Evolutionary conservation across 352 stramenopile species (phyloP).

Genomic region (Chrysophaeum taylorii): DNA sequence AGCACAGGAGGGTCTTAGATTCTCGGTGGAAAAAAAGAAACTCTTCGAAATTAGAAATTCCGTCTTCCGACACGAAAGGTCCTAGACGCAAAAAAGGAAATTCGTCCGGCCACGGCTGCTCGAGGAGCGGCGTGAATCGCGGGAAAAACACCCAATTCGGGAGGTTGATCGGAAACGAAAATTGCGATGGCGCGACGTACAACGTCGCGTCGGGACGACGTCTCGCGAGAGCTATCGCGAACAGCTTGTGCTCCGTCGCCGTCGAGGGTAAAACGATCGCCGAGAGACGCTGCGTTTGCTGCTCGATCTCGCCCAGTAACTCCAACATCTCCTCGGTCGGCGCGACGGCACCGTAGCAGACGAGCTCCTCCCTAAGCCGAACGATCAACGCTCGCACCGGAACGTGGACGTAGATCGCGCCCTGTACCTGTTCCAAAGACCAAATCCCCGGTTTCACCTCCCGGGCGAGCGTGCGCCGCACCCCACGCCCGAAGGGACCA

Average conservation of each 20-base stretch:
- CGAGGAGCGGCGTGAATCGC: no score
- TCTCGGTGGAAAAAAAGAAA: conserved; percentile 39
- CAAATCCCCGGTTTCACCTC: conserved; percentile 30
- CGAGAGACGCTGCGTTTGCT: conserved; percentile 20
- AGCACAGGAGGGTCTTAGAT: conserved; percentile 39
- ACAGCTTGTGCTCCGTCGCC: conserved; percentile 45
- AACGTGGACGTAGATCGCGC: conserved; percentile 44
- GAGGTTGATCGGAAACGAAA: conserved; percentile 35
- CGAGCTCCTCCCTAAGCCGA: conserved; percentile 11
- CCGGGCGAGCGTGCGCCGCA: conserved; percentile 22
- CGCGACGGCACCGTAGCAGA: conserved; percentile 18
- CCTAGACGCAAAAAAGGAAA: conserved; percentile 10
- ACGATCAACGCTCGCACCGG: conserved; percentile 45
- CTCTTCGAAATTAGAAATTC: conserved; percentile 36
- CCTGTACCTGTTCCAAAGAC: conserved; percentile 43
- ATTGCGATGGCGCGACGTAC: conserved; percentile 37
- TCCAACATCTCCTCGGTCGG: conserved; percentile 27
- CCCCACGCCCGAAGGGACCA: no score
- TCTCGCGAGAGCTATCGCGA: conserved; percentile 39
- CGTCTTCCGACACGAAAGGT: conserved; percentile 24
- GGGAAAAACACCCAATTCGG: conserved; percentile 23
- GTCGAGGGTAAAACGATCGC: conserved; percentile 38
- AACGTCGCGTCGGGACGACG: conserved; percentile 35
- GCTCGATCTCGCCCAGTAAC: neutral
- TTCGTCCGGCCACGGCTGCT: neutral